Conservation (phyloP, 768 basidiomycete genomes). For the Mycena leptocephala region DNA sequence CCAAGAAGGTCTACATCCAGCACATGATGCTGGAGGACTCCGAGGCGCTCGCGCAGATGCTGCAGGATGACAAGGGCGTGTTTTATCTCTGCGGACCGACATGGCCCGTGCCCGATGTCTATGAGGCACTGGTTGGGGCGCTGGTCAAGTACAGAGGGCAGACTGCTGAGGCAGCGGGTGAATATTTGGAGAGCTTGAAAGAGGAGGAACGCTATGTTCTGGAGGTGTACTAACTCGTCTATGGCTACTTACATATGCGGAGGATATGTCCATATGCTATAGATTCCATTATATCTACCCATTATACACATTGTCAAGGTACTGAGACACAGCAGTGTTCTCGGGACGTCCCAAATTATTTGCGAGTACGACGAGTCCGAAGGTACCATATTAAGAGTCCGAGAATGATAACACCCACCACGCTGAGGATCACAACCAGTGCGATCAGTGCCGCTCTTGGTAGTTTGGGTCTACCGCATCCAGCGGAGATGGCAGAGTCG, state of each 20-base stretch:
- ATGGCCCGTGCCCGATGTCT: slow-evolving; percentile 99
- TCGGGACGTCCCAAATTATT: not conserved
- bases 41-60: slow-evolving; percentile 79
- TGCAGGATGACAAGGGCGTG: slow-evolving; percentile 81
- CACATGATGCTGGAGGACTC: slow-evolving; percentile 98
- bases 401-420: slow-evolving; percentile 74
- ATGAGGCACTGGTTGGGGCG: slow-evolving; percentile 90
- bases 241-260: not conserved
- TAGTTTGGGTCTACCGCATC: slow-evolving; percentile 69
- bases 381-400: slow-evolving; percentile 62
- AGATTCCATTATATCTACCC: slow-evolving; percentile 1
- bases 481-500: slow-evolving; percentile 76
- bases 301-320: not conserved
- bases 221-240: slow-evolving; percentile 66
- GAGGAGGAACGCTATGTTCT: slow-evolving; percentile 98
- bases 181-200: slow-evolving; percentile 90
- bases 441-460: slow-evolving; percentile 77
- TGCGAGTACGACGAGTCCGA: slow-evolving; percentile 27
- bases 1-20: slow-evolving; percentile 97
- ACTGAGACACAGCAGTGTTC: slow-evolving; percentile 16
- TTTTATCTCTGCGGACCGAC: slow-evolving; percentile 99
- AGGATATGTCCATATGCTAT: not conserved
- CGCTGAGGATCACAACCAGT: slow-evolving; percentile 76
- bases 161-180: slow-evolving; percentile 77
- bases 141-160: slow-evolving; percentile 81